phyloP scores from a whole-genome alignment of 371 early-diverging fungal species.

The Apophysomyces elegans region DNA sequence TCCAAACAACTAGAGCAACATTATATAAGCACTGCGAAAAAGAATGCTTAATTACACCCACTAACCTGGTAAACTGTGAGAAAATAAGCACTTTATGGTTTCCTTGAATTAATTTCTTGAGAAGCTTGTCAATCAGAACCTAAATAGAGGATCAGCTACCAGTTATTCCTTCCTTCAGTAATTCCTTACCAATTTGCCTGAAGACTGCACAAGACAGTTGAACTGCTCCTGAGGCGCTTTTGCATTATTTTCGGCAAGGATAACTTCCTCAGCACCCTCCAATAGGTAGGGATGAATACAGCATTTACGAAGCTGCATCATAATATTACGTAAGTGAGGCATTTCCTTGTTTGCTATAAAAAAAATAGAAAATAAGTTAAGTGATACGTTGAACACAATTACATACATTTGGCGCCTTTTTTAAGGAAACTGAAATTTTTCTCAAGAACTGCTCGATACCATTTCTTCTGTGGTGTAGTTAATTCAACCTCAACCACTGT shows the following conservation, averaged over 20 bases:
- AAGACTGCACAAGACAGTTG: conserved; percentile 79
- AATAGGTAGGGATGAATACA: conserved; percentile 89
- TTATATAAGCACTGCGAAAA: neutral
- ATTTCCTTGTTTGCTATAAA: conserved; percentile 50
- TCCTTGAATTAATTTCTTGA: conserved; percentile 77
- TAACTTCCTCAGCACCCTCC: conserved; percentile 87
- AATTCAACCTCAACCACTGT: conserved; percentile 89
- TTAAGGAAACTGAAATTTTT: conserved; percentile 82
- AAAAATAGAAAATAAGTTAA: neutral
- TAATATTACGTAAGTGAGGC: conserved; percentile 69
- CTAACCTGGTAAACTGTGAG: conserved; percentile 85
- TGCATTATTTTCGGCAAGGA: conserved; percentile 65
- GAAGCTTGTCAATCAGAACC: conserved; percentile 84
- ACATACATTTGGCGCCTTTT: conserved; percentile 63
- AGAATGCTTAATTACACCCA: neutral
- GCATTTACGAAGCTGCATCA: conserved; percentile 88
- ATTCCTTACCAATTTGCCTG: conserved; percentile 77
- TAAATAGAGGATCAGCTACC: neutral
- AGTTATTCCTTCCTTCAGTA: neutral
- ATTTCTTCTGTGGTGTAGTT: conserved; percentile 84
- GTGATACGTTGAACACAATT: neutral
- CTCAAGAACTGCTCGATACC: conserved; percentile 92
- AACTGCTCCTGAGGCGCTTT: conserved; percentile 69
- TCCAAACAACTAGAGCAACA: conserved; percentile 62
- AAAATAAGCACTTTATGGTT: conserved; percentile 96